These are phyloP conservation scores for Eucalyptus viminalis DNA, from an alignment of 345 rosid genomes.

Conservation along the genomic window DNA sequence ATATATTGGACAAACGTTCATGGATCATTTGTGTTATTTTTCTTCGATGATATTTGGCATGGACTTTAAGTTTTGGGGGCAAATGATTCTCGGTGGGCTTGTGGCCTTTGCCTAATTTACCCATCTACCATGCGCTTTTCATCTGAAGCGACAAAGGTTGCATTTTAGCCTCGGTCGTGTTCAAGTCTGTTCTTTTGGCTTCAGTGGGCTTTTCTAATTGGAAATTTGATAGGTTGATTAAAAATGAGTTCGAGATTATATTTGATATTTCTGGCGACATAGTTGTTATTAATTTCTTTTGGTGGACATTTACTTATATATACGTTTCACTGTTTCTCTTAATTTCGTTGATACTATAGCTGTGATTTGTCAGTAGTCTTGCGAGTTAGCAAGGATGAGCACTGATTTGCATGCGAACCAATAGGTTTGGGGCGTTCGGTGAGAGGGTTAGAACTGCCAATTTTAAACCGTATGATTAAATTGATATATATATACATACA, in stretches of 20 bases:
- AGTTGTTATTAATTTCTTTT: background rate
- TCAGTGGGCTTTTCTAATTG: conserved; percentile 7
- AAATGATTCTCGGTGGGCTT: conserved; percentile 7
- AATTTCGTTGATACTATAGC: background rate
- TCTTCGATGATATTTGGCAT: background rate
- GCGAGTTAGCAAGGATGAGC: background rate
- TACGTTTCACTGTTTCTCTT: background rate
- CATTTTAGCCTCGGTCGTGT: background rate
- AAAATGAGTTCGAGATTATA: background rate
- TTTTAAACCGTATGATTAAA: background rate
- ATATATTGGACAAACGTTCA: too few species aligned
- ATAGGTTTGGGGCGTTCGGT: background rate
- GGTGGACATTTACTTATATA: background rate
- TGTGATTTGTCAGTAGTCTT: background rate
- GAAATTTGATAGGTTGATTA: background rate
- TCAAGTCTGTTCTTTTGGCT: conserved; percentile 13
- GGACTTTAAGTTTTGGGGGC: background rate
- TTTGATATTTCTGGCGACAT: background rate
- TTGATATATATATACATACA: too few species aligned
- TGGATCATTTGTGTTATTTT: too few species aligned
- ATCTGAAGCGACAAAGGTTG: too few species aligned
- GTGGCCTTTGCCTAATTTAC: background rate
- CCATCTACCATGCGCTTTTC: too few species aligned
- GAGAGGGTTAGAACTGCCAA: background rate
- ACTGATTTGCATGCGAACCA: background rate